Base-by-base conservation (phyloP, 2,329 filamentous ascomycete genomes). In the Aspergillus bombycis region DNA sequence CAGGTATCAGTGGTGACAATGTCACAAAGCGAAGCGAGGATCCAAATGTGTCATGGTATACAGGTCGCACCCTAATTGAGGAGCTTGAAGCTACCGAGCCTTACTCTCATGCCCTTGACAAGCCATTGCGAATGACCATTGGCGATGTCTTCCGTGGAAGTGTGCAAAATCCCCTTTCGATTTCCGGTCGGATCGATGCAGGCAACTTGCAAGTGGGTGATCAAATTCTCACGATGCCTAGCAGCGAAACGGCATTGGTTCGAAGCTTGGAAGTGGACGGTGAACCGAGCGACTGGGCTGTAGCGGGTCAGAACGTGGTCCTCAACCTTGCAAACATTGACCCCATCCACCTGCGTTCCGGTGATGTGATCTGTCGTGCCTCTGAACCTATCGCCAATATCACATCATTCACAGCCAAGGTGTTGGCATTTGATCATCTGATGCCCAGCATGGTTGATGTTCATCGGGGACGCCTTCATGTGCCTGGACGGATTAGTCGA, bases 391-490 rank as follows among this genome's bases (percentile, higher is more conserved):
- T 97, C 38, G 79, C 83, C 30, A 91, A 90, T 63, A 82, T 92
- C 63, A 90, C 90, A 62, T 85, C 83, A 0, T 94, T 98, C 71
- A 92, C 87, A 1, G 88, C 91, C 65, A 96, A 96, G 78, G 88
- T 95, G 12, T 85, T 97, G 61, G 93, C 94, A 0, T 96, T 98
- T 72, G 93, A 97, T 65, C 90, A 94, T 66, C 80, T 99, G 19
- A 90, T 94, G 79, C 94, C 94, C 0, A 95, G 94, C 87, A 87
- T 88, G 28, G 87, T 98, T 11, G 94, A 98, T 72, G 88, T 99
- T 10, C 94, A 97, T 76, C 84, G 93, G 23, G 95, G 95, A 0
- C 85, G 93, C 10, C 80, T 98, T 57, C 91, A 97, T 75, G 88
- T 89, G 0, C 85, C 92, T 0, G 95, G 91, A 0, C 86, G 87